A percentile compares a stretch with the other conserved stretches of the same genome.
These are phyloP conservation scores for Diaporthe sp. DNA, from an alignment of 2,329 filamentous ascomycete genomes.

Conservation along the genomic window DNA sequence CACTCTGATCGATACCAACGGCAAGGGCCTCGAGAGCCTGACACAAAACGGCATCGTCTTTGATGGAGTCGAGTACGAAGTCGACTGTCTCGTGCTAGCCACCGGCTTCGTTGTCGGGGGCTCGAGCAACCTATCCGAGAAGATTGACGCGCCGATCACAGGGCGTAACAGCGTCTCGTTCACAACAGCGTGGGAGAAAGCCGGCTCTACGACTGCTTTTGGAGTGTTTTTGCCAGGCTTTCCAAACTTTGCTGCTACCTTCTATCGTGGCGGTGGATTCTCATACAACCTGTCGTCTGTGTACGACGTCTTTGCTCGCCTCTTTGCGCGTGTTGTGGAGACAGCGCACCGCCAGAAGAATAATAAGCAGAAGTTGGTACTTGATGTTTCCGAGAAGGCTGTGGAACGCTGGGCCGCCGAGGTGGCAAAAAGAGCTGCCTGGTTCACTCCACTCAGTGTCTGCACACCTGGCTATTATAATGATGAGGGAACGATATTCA, in stretches of 20 bases:
- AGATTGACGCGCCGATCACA: not conserved
- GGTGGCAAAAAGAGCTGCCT: not conserved
- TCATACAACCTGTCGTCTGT: not conserved
- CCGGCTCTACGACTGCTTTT: not conserved
- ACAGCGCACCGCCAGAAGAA: not conserved
- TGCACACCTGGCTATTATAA: constrained; percentile 1
- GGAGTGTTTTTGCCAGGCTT: not conserved
- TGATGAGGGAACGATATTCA: not conserved
- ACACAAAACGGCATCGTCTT: constrained; percentile 57
- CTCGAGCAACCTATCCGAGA: not conserved
- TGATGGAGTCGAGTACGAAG: constrained; percentile 55
- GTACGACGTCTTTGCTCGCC: not conserved
- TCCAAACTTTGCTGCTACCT: not conserved
- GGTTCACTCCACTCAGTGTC: not conserved
- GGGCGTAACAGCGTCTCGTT: not conserved
- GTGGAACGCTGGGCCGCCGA: not conserved
- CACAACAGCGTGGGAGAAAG: not conserved
- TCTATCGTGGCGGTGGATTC: not conserved
- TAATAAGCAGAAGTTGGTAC: not conserved
- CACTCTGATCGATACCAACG: constrained; percentile 63
- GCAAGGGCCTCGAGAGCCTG: constrained; percentile 56
- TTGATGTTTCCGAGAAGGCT: not conserved
- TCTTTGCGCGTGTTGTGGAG: not conserved
- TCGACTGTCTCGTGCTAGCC: constrained; percentile 44
- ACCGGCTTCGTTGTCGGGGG: not conserved